A percentile compares a stretch with the other conserved stretches of the same genome.
These are phyloP conservation scores for Neonectria coccinea DNA, from an alignment of 2,329 filamentous ascomycete species.

Conservation along the genomic window DNA sequence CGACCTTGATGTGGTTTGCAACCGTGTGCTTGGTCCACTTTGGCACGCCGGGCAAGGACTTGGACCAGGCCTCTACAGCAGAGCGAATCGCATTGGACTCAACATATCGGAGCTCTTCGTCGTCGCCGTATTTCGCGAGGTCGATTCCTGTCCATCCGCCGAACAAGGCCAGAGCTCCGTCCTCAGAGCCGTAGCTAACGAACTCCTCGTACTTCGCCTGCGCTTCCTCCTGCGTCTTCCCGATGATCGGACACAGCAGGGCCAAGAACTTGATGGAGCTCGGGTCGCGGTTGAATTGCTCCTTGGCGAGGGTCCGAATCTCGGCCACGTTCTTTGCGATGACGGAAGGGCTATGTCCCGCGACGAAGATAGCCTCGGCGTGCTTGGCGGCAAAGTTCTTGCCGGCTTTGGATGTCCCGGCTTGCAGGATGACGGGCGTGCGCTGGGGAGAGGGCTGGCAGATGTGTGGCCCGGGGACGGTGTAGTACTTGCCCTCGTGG, in stretches of 20 bases:
- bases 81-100: conserved; percentile 70
- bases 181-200: conserved; percentile 66
- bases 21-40: conserved; percentile 43
- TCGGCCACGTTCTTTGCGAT: conserved; percentile 68
- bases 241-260: conserved; percentile 69
- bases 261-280: conserved; percentile 70
- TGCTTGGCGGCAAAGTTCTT: conserved; percentile 71
- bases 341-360: conserved; percentile 66
- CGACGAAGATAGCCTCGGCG: conserved; percentile 74
- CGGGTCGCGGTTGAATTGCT: conserved; percentile 63
- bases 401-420: conserved; percentile 70
- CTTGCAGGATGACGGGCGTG: conserved; percentile 73
- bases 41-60: conserved; percentile 46
- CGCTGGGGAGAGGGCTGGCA: conserved; percentile 72
- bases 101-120: conserved; percentile 72
- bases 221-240: conserved; percentile 70
- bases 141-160: conserved; percentile 77
- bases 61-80: conserved; percentile 62
- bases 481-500: conserved; percentile 70
- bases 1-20: conserved; percentile 50
- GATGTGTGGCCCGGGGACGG: conserved; percentile 69
- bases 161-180: conserved; percentile 73
- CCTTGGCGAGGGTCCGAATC: conserved; percentile 63
- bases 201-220: conserved; percentile 62
- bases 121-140: conserved; percentile 69